Percentiles rank a stretch among this genome's conserved stretches.
phyloP scores from a whole-genome alignment of 345 rosid genomes.

The Draba incana region DNA sequence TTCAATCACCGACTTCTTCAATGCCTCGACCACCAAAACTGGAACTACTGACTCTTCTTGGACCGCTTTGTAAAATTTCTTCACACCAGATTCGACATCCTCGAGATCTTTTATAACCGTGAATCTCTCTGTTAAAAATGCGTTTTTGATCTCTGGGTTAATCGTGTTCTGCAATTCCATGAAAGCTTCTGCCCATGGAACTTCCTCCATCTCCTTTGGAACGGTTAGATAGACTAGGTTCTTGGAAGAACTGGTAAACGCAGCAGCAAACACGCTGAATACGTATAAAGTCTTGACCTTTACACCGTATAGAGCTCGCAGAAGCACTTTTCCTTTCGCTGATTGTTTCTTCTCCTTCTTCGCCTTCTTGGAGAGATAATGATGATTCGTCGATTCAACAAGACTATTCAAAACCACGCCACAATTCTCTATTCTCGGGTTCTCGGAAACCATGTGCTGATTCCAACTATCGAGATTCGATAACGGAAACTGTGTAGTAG shows the following conservation, averaged over 20 bases:
- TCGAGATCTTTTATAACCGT: slow-evolving; percentile 59
- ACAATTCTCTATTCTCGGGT: slow-evolving; percentile 62
- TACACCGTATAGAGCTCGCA: slow-evolving; percentile 80
- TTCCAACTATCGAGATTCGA: slow-evolving; percentile 64
- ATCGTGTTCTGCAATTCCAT: slow-evolving; percentile 51
- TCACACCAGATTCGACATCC: slow-evolving; percentile 53
- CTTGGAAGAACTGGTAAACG: slow-evolving; percentile 64
- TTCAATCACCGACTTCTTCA: slow-evolving; percentile 48
- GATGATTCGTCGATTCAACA: slow-evolving; percentile 46
- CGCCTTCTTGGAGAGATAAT: slow-evolving; percentile 38
- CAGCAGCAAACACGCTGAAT: slow-evolving; percentile 63
- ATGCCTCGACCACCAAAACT: slow-evolving; percentile 41
- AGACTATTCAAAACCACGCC: slow-evolving; percentile 52
- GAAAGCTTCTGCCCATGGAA: slow-evolving; percentile 67
- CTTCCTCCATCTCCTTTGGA: slow-evolving; percentile 42
- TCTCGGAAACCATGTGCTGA: slow-evolving; percentile 57
- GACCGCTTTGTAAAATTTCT: slow-evolving; percentile 54
- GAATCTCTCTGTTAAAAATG: slow-evolving; percentile 42
- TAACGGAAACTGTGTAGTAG: not conserved
- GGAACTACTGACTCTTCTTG: slow-evolving; percentile 51
- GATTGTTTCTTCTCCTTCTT: slow-evolving; percentile 69
- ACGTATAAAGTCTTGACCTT: slow-evolving; percentile 70
- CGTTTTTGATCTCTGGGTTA: slow-evolving; percentile 53
- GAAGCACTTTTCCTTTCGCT: slow-evolving; percentile 65
- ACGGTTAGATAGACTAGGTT: slow-evolving; percentile 52